These are phyloP conservation scores for Penicillium sp. DNA, from an alignment of 2,329 filamentous ascomycete species.

Conservation along the genomic window DNA sequence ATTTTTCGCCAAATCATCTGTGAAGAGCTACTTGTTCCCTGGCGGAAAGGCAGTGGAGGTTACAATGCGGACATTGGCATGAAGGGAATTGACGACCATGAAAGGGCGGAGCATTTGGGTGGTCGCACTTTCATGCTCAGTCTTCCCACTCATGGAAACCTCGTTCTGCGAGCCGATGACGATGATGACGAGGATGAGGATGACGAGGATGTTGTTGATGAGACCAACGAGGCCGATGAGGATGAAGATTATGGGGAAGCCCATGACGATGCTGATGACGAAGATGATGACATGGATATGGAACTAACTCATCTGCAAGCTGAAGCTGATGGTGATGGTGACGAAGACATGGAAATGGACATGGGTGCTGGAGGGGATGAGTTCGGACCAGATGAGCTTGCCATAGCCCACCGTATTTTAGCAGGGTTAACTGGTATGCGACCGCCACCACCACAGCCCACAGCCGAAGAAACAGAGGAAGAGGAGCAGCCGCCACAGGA, in stretches of 20 bases:
- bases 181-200: conserved; percentile 38
- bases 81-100: conserved; percentile 79
- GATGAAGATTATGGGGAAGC: conserved; percentile 50
- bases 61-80: conserved; percentile 75
- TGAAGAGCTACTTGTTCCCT: conserved; percentile 84
- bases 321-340: conserved; percentile 46
- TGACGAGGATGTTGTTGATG: conserved; percentile 32
- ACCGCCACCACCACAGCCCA: conserved; percentile 60
- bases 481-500: conserved; percentile 16
- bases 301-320: conserved; percentile 36
- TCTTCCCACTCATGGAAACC: conserved; percentile 43
- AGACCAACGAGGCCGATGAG: conserved; percentile 39
- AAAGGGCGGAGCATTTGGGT: conserved; percentile 56
- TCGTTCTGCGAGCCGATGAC: conserved; percentile 48
- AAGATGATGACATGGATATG: conserved; percentile 42
- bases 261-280: conserved; percentile 50
- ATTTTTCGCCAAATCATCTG: conserved; percentile 81
- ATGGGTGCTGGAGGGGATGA: conserved; percentile 61
- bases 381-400: conserved; percentile 66
- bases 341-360: conserved; percentile 58
- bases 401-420: conserved; percentile 57
- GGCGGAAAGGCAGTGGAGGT: conserved; percentile 81
- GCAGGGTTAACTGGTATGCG: conserved; percentile 70
- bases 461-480: conserved; percentile 30
- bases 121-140: conserved; percentile 42